Percentiles rank a stretch among this genome's conserved stretches.
These are phyloP conservation scores for Lactarius hengduanensis DNA, from an alignment of 768 basidiomycete genomes.

Conservation along the genomic window DNA sequence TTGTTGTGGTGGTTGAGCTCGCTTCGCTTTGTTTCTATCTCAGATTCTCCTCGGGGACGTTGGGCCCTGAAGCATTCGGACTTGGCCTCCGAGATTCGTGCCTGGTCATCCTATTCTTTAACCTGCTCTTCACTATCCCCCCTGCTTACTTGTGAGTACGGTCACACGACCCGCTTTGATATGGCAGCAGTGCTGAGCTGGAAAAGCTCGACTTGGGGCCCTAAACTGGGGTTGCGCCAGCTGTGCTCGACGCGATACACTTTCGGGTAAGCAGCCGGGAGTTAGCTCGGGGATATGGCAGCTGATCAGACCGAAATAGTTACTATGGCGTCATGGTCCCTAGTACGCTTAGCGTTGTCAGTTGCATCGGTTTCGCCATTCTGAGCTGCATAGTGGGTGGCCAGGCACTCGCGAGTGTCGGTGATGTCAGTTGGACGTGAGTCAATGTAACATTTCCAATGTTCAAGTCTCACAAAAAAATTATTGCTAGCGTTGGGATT, in stretches of 20 bases:
- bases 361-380: constrained; percentile 55
- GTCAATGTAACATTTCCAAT: constrained; percentile 21
- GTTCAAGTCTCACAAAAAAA: not conserved
- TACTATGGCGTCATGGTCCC: constrained; percentile 53
- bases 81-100: constrained; percentile 46
- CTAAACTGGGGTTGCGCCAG: constrained; percentile 75
- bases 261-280: constrained; percentile 45
- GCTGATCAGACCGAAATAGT: constrained; percentile 37
- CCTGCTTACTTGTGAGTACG: constrained; percentile 45
- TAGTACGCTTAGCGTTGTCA: constrained; percentile 48
- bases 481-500: constrained; percentile 55
- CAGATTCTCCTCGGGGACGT: constrained; percentile 48
- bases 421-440: constrained; percentile 51
- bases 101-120: constrained; percentile 47
- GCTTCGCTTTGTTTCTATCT: not conserved
- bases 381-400: constrained; percentile 63
- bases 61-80: constrained; percentile 46
- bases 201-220: constrained; percentile 65
- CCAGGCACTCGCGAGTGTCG: constrained; percentile 54
- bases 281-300: not conserved
- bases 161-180: not conserved
- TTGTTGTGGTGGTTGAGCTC: not conserved
- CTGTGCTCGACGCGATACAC: constrained; percentile 73
- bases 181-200: not conserved
- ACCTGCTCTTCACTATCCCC: constrained; percentile 41